Base-by-base conservation (phyloP, 202 grass and related monocot genomes). In the Carex sylvatica region DNA sequence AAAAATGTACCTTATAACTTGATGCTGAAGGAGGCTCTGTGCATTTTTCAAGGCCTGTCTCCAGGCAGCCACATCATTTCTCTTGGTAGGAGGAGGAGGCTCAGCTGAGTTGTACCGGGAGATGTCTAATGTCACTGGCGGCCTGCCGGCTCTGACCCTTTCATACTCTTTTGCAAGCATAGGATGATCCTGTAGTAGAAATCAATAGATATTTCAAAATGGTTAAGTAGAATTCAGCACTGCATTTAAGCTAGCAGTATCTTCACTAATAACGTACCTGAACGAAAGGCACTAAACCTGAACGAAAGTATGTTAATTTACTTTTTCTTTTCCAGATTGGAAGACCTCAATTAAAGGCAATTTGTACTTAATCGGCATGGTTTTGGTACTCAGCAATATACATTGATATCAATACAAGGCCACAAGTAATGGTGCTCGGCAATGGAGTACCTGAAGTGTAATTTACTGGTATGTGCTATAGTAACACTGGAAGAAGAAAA, bases 151-250 rank as follows among this genome's bases (percentile, higher is more conserved):
- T 87, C 92, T 95, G 61, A 99, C 96, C 49, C 96, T 88, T 84
- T 99, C 92, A 19, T 99, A 95, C 70, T 99, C 96, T 92, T 92
- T 99, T 35, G 89, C 83, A 84, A 99, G 96, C 91, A 99, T 93
- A 85, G 96, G 91, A 73, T 96, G 87, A 84, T 95, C 87, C 96
- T 99, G 84, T 74, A 84, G 82, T 75, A 88, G n/a, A 91, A 85
- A 6, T 19, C 2, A 10, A 51, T 53, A 79, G 80, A 83, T 46
- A 79, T 78, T 78, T 79, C 30, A 85, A 82, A 42, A 67, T 35
- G 12, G 4, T 38, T 13, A 53, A 35, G 7, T 54, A 19, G 24
- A 82, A 52, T 56, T 56, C 8, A 65, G 23, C 9, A 12, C 53
- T 36, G 28, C 51, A 58, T 35, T 33, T 16, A 56, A 59, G 28